Evolutionary conservation across 1,139 yeast species (phyloP), one percentile per base, ranked within the genome.

Genomic region (Sugiyamaella castrensis): DNA sequence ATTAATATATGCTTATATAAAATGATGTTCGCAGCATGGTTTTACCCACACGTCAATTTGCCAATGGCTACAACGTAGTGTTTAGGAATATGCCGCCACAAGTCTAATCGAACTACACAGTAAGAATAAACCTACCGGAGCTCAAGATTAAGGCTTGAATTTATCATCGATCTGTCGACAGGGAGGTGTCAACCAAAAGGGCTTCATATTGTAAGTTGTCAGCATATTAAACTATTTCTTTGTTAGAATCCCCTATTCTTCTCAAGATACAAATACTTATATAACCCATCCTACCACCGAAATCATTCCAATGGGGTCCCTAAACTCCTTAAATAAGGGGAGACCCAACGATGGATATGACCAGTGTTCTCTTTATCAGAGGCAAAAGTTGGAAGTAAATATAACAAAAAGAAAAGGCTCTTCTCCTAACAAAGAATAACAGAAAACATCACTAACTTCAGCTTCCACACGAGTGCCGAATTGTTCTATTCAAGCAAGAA

Each of bases 81-180:
- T 84, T 75, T 82, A 85, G 94, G 94, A 85, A 85, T 85, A 85
- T 85, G 88, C 84, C 79, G 92, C 88, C 74, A 68, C 63, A 59
- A 54, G 53, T 58, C 37, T 50, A 49, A 55, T 45, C 69, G 68
- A 63, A 60, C 68, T 63, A 52, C 65, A 60, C 69, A 57, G 54
- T 58, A 49, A 51, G 54, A 45, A 51, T 58, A 57, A 61, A 54
- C 61, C 56, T 57, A 59, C 48, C 55, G 70, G 70, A 67, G 69
- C 65, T 67, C 71, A 63, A 68, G 66, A 59, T 57, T 54, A 51
- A 57, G 24, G 33, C 43, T 58, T 47, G 57, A 44, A 45, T 68
- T 57, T 48, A 43, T 69, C 56, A 65, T 46, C 57, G 69, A 66
- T 67, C 68, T 61, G 71, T 69, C 71, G 71, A 63, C 72, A 66